A percentile compares a stretch with the other conserved stretches of the same genome.
These are phyloP conservation scores for Penicillium angulare DNA, from an alignment of 495 filamentous ascomycete genomes.

Conservation along the genomic window DNA sequence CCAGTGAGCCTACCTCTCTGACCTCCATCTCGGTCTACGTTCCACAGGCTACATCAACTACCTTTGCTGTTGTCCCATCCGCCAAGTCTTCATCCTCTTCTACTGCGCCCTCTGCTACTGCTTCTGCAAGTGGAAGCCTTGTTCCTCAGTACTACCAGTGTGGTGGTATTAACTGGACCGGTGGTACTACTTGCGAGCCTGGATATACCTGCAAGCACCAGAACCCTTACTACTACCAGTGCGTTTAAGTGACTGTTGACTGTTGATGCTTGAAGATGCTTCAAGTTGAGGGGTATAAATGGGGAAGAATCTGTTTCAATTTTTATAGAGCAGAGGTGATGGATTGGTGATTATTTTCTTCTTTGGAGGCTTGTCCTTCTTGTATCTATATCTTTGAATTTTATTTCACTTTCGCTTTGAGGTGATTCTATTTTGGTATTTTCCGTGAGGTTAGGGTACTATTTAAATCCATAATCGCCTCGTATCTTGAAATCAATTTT, in stretches of 20 bases:
- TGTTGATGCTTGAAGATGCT: too few relatives aligned
- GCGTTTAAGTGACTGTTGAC: conserved; percentile 35
- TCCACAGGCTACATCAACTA: conserved; percentile 13
- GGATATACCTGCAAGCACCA: conserved; percentile 42
- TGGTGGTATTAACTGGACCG: conserved; percentile 50
- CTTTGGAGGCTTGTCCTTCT: too few relatives aligned
- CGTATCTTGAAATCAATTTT: too few relatives aligned
- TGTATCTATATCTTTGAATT: too few relatives aligned
- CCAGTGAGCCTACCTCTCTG: conserved; percentile 1
- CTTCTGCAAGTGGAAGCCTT: conserved; percentile 17
- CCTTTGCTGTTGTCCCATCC: conserved; percentile 15
- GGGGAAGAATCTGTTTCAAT: too few relatives aligned
- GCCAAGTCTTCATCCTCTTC: conserved; percentile 18
- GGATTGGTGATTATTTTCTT: too few relatives aligned
- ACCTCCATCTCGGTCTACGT: conserved; percentile 4
- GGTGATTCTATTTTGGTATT: too few relatives aligned
- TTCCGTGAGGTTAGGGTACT: too few relatives aligned
- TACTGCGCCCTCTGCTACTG: conserved; percentile 17
- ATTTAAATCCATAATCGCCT: too few relatives aligned
- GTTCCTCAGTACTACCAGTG: conserved; percentile 45
- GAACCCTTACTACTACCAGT: conserved; percentile 55
- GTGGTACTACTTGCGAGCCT: conserved; percentile 44
- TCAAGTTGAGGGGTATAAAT: too few relatives aligned
- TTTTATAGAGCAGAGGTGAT: too few relatives aligned
- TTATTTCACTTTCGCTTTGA: too few relatives aligned